Evolutionary conservation across 2,329 filamentous ascomycete genomes (phyloP).

Genomic region (Monosporascus sp.): DNA sequence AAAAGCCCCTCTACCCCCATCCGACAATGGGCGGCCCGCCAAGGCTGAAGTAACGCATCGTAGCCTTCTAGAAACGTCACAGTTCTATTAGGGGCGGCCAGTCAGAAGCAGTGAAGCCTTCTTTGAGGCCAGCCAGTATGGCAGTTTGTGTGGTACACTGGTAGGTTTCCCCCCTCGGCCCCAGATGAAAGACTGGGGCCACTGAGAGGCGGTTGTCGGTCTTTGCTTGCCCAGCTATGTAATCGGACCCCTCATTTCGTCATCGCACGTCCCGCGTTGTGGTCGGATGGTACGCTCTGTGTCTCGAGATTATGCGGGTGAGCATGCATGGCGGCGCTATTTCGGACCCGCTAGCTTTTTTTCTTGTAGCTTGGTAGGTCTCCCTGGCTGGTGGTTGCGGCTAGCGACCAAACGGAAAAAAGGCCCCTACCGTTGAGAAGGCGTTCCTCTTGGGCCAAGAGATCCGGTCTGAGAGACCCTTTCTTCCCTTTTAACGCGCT

Average conservation of each 20-base stretch:
- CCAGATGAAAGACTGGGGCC: neutral
- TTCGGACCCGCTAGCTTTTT: conserved; percentile 20
- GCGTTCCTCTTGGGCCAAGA: no score
- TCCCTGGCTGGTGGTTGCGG: conserved; percentile 5
- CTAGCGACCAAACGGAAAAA: conserved; percentile 6
- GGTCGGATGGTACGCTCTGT: no score
- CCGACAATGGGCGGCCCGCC: neutral
- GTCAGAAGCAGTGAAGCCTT: neutral
- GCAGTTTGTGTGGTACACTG: no score
- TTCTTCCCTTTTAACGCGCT: no score
- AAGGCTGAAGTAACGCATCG: neutral
- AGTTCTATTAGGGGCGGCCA: neutral
- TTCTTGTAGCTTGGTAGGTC: conserved; percentile 2
- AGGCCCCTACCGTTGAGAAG: no score
- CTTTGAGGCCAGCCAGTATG: no score
- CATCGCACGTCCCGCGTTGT: conserved; percentile 10
- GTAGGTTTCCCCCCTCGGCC: neutral
- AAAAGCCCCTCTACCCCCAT: neutral
- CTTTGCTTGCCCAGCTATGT: neutral
- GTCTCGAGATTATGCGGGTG: neutral
- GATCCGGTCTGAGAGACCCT: no score
- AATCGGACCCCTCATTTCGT: conserved; percentile 8
- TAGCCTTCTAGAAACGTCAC: neutral
- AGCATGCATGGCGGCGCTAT: conserved; percentile 24
- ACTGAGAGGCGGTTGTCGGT: neutral